These are phyloP conservation scores for Podila epicladia DNA, from an alignment of 192 early-diverging fungal species.

Conservation along the genomic window DNA sequence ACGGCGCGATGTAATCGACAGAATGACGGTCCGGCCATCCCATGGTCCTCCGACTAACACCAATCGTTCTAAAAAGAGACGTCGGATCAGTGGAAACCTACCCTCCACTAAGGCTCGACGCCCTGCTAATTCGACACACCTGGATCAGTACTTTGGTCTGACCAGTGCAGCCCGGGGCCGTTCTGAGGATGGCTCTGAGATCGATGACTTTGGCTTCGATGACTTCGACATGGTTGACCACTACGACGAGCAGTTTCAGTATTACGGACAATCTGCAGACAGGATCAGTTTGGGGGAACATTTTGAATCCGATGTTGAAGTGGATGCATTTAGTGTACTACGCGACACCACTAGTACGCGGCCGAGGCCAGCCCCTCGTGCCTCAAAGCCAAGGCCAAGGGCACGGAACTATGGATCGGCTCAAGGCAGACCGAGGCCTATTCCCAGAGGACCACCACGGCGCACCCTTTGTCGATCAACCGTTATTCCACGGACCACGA, in stretches of 20 bases:
- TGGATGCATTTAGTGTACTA: no score
- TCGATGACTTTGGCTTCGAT: neutral
- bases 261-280: no score
- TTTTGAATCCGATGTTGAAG: no score
- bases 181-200: neutral
- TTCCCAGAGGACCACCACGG: neutral
- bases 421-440: neutral
- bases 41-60: neutral
- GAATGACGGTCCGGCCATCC: slow-evolving; percentile 24
- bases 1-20: slow-evolving; percentile 27
- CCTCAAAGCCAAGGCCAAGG: no score
- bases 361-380: no score
- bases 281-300: no score
- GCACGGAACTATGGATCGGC: no score
- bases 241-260: no score
- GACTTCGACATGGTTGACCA: neutral
- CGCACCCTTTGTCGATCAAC: neutral
- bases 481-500: neutral
- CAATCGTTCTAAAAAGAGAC: slow-evolving; percentile 7
- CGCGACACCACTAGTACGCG: no score
- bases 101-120: neutral
- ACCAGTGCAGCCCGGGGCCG: neutral
- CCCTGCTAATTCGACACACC: neutral
- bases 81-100: slow-evolving; percentile 14
- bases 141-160: neutral